phyloP scores from a whole-genome alignment of 169 alveolate genomes.

The Amoebophrya sp. region DNA sequence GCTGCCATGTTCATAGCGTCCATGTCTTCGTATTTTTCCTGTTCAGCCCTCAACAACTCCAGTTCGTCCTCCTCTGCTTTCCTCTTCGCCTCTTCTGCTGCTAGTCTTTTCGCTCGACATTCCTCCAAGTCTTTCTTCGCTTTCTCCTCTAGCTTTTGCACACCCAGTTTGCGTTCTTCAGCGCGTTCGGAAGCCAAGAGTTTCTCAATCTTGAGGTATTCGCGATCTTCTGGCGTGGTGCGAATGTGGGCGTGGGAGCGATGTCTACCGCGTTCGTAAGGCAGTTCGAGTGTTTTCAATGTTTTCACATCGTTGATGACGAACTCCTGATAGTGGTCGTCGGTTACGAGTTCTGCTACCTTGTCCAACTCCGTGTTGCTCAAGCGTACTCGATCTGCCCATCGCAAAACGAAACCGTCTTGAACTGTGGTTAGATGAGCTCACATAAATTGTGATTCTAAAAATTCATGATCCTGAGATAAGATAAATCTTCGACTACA shows the following conservation, averaged over 20 bases:
- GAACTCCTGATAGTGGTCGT: neutral
- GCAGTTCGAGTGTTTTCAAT: neutral
- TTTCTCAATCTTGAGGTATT: neutral
- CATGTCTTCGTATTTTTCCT: too few relatives aligned
- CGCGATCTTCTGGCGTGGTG: neutral
- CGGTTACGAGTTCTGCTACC: neutral
- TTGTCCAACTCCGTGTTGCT: neutral
- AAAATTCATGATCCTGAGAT: too few relatives aligned
- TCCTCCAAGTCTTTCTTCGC: neutral
- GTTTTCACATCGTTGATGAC: neutral
- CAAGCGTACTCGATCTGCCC: neutral
- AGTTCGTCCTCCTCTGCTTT: too few relatives aligned
- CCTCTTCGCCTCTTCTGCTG: too few relatives aligned
- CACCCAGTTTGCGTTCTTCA: neutral
- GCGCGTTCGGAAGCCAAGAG: neutral
- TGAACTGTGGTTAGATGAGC: neutral
- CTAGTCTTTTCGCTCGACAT: too few relatives aligned
- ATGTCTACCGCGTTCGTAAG: neutral
- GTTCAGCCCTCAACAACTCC: too few relatives aligned
- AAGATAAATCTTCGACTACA: too few relatives aligned
- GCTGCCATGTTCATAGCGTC: too few relatives aligned
- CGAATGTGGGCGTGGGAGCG: neutral
- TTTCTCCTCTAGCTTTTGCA: neutral
- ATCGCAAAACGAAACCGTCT: neutral
- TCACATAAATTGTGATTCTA: too few relatives aligned